Percentiles rank a stretch among this genome's conserved stretches.
phyloP scores from a whole-genome alignment of 148 eudicot genomes.

The Chenopodium formosanum region DNA sequence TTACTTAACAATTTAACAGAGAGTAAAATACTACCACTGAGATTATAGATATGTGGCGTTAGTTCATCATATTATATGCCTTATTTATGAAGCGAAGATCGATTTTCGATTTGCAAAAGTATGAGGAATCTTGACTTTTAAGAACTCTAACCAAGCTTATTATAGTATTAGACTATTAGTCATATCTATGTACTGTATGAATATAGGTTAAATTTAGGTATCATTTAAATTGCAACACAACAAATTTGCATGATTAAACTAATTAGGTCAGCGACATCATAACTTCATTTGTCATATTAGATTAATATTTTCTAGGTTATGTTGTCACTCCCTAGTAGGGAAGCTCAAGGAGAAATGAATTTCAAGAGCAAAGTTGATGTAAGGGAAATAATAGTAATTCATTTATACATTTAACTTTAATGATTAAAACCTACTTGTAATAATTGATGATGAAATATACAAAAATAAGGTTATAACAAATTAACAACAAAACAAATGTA shows the following conservation, averaged over 20 bases:
- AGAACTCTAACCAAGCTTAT: constrained; percentile 3
- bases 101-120: not conserved
- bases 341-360: too few relatives aligned
- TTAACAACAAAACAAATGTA: too few relatives aligned
- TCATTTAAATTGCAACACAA: not conserved
- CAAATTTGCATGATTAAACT: not conserved
- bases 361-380: too few relatives aligned
- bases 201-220: not conserved
- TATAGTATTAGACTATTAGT: too few relatives aligned
- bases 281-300: not conserved
- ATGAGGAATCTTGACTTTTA: constrained; percentile 15
- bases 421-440: too few relatives aligned
- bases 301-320: not conserved
- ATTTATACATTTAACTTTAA: too few relatives aligned
- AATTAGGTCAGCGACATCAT: constrained; percentile 18
- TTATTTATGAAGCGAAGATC: constrained; percentile 1
- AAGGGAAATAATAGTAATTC: not conserved
- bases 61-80: constrained; percentile 10
- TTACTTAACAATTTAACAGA: not conserved
- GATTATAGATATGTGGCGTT: constrained; percentile 3
- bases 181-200: not conserved
- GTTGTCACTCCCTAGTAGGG: not conserved
- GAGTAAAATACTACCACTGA: not conserved
- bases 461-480: too few relatives aligned
- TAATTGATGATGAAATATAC: too few relatives aligned